Evolutionary conservation across 176 grass and related monocot genomes (phyloP).

Genomic region (Zoysia japonica): DNA sequence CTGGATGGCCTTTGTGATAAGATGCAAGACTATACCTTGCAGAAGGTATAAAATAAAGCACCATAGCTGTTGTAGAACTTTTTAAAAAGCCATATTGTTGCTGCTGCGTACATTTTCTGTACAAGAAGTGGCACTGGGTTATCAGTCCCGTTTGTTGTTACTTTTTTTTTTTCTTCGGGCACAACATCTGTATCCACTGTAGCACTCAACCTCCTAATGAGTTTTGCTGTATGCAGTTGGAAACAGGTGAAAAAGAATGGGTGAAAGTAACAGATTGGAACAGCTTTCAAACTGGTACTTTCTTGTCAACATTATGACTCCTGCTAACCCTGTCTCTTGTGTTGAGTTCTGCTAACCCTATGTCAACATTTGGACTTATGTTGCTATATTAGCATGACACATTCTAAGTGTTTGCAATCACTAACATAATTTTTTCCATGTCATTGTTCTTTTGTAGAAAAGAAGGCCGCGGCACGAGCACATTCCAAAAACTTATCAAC

Average conservation of each 20-base stretch:
- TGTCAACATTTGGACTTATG: background rate
- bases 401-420: background rate
- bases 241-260: constrained; percentile 74
- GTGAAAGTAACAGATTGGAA: constrained; percentile 79
- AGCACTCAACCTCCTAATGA: constrained; percentile 30
- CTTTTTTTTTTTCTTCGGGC: background rate
- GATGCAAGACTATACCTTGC: constrained; percentile 91
- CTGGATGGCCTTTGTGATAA: constrained; percentile 94
- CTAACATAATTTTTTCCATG: background rate
- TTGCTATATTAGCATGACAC: background rate
- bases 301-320: background rate
- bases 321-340: background rate
- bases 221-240: constrained; percentile 50
- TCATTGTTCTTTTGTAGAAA: constrained; percentile 58
- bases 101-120: background rate
- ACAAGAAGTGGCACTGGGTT: background rate
- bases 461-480: constrained; percentile 78
- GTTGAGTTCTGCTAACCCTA: background rate
- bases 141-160: background rate
- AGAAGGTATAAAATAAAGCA: constrained; percentile 52
- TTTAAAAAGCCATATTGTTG: background rate
- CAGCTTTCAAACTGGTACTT: constrained; percentile 65
- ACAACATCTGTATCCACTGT: background rate
- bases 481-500: constrained; percentile 87
- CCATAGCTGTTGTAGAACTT: background rate